These are phyloP conservation scores for Magnusiomyces suaveolens DNA, from an alignment of 1,139 yeast species.

Conservation along the genomic window DNA sequence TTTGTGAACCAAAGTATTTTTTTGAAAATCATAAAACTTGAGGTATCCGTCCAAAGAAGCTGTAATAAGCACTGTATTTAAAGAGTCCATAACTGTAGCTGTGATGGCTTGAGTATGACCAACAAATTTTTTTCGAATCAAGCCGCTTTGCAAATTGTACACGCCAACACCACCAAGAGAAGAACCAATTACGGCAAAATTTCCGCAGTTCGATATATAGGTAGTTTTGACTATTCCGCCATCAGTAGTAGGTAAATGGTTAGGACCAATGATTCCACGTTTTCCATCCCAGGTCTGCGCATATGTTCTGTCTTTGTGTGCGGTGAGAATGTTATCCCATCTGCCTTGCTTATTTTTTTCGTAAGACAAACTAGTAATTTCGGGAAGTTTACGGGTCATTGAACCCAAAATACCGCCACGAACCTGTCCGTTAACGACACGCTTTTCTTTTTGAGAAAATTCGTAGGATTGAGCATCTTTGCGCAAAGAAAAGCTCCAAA, in stretches of 20 bases:
- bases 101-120: constrained; percentile 76
- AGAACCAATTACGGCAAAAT: constrained; percentile 91
- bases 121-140: constrained; percentile 48
- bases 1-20: constrained; percentile 49
- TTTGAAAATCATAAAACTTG: constrained; percentile 69
- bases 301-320: constrained; percentile 71
- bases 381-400: constrained; percentile 61
- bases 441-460: constrained; percentile 59
- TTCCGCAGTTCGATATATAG: constrained; percentile 84
- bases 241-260: constrained; percentile 62
- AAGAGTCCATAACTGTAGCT: constrained; percentile 81
- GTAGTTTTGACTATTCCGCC: constrained; percentile 74
- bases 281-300: constrained; percentile 93
- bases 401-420: constrained; percentile 36
- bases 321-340: constrained; percentile 93
- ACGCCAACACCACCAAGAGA: constrained; percentile 80
- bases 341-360: constrained; percentile 75
- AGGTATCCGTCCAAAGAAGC: constrained; percentile 83
- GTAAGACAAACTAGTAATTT: constrained; percentile 61
- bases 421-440: constrained; percentile 32
- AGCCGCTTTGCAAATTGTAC: constrained; percentile 86
- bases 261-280: constrained; percentile 70
- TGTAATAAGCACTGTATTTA: constrained; percentile 80
- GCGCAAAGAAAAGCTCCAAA: constrained; percentile 87
- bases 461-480: constrained; percentile 97